phyloP scores from a whole-genome alignment of 176 grass and related monocot genomes.

The Lolium rigidum region DNA sequence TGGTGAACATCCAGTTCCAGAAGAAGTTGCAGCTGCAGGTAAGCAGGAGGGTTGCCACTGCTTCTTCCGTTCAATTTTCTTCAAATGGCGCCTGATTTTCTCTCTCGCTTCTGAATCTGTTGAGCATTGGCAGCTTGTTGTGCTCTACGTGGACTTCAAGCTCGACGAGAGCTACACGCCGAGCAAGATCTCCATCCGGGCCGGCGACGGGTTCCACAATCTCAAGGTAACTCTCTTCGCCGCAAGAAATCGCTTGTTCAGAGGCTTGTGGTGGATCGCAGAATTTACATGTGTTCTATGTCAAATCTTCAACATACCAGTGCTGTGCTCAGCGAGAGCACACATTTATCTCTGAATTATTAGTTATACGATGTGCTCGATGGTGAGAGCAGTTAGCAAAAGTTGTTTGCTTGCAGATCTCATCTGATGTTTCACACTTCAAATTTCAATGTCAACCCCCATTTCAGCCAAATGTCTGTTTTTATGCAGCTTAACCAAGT shows the following conservation, averaged over 20 bases:
- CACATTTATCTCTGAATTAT: background rate
- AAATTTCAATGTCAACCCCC: background rate
- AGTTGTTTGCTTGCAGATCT: background rate
- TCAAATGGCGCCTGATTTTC: background rate
- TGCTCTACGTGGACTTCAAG: slow-evolving; percentile 95
- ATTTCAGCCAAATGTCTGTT: background rate
- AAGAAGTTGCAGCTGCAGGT: slow-evolving; percentile 97
- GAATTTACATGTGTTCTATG: background rate
- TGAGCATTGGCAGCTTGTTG: slow-evolving; percentile 58
- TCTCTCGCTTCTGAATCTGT: slow-evolving; percentile 14
- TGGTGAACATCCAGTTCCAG: slow-evolving; percentile 97
- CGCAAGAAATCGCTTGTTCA: background rate
- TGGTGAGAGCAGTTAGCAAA: background rate
- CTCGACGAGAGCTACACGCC: slow-evolving; percentile 96
- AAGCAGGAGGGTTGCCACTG: background rate
- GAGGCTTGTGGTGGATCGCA: background rate
- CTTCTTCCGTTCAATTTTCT: background rate
- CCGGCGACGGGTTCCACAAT: slow-evolving; percentile 97
- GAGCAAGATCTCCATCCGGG: slow-evolving; percentile 91
- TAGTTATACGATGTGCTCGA: background rate
- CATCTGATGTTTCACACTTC: background rate
- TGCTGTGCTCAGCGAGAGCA: background rate
- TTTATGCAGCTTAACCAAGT: background rate
- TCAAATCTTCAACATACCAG: background rate
- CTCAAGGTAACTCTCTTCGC: slow-evolving; percentile 64